phyloP scores from a whole-genome alignment of 257 asterid genomes.

The Penstemon barbatus region DNA sequence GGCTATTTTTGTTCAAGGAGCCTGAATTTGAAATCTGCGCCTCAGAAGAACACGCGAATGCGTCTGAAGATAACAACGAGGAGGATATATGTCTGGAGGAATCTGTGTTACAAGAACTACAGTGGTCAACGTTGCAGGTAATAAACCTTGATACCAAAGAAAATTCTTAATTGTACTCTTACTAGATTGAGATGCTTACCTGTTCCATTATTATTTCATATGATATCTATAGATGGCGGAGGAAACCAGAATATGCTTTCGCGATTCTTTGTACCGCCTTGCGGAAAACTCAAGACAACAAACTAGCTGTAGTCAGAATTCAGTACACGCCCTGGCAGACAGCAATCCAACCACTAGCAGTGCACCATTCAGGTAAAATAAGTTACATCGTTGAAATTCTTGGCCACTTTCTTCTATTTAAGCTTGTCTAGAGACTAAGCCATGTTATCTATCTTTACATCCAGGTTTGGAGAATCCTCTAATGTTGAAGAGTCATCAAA shows the following conservation, averaged over 20 bases:
- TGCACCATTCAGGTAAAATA: too few species aligned
- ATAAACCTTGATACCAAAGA: background rate
- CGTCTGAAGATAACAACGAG: conserved; percentile 18
- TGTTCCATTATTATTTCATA: conserved; percentile 8
- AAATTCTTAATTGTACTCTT: background rate
- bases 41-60: conserved; percentile 27
- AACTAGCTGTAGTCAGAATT: conserved; percentile 17
- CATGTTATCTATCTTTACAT: background rate
- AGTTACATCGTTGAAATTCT: too few species aligned
- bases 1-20: conserved; percentile 28
- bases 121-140: conserved; percentile 46
- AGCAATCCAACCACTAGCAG: background rate
- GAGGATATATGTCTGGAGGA: conserved; percentile 34
- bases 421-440: background rate
- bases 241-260: conserved; percentile 48
- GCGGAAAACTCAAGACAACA: conserved; percentile 49
- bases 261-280: conserved; percentile 60
- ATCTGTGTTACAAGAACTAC: conserved; percentile 40
- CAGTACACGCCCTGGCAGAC: conserved; percentile 19
- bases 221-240: conserved; percentile 38
- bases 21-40: conserved; percentile 18
- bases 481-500: conserved; percentile 7
- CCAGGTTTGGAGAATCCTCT: conserved; percentile 29
- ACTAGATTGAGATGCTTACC: conserved; percentile 2
- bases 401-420: too few species aligned